Conservation (phyloP, 31 red algal species). For the Asparagopsis taxiformis region DNA sequence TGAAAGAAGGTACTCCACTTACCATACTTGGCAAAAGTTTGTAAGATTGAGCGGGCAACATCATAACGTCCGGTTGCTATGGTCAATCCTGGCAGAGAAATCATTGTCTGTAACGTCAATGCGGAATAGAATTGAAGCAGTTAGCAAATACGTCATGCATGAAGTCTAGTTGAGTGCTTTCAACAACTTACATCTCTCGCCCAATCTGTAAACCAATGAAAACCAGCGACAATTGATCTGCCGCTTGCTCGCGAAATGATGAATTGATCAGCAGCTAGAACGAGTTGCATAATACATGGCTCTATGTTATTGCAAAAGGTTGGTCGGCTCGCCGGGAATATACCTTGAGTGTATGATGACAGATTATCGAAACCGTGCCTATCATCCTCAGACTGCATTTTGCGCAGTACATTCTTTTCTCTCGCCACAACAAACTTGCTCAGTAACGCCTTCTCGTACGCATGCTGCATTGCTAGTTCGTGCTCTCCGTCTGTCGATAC, state of each 20-base stretch:
- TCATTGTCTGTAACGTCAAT: constrained; percentile 33
- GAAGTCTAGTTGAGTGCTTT: background rate
- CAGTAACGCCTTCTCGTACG: constrained; percentile 59
- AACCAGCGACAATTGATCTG: constrained; percentile 53
- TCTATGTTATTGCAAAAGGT: no score
- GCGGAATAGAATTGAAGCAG: background rate
- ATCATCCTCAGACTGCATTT: constrained; percentile 16
- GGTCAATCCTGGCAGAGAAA: constrained; percentile 50
- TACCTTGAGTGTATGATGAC: constrained; percentile 22
- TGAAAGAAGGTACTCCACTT: constrained; percentile 18
- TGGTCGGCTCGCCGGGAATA: constrained; percentile 40
- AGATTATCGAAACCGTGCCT: constrained; percentile 5
- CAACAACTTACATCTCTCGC: constrained; percentile 51
- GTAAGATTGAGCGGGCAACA: constrained; percentile 49
- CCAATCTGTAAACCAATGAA: constrained; percentile 70
- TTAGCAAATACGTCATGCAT: background rate
- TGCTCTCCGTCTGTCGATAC: constrained; percentile 42
- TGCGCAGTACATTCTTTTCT: constrained; percentile 20
- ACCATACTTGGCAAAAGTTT: constrained; percentile 66
- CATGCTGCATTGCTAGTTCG: constrained; percentile 65
- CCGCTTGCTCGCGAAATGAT: constrained; percentile 53
- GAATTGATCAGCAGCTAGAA: constrained; percentile 65
- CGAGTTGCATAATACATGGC: constrained; percentile 54
- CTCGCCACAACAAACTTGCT: constrained; percentile 56
- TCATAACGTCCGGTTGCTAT: constrained; percentile 64